Evolutionary conservation across 2,329 filamentous ascomycete species (phyloP), one percentile per base, ranked within the genome.

Genomic region (Talaromyces pinophilus): DNA sequence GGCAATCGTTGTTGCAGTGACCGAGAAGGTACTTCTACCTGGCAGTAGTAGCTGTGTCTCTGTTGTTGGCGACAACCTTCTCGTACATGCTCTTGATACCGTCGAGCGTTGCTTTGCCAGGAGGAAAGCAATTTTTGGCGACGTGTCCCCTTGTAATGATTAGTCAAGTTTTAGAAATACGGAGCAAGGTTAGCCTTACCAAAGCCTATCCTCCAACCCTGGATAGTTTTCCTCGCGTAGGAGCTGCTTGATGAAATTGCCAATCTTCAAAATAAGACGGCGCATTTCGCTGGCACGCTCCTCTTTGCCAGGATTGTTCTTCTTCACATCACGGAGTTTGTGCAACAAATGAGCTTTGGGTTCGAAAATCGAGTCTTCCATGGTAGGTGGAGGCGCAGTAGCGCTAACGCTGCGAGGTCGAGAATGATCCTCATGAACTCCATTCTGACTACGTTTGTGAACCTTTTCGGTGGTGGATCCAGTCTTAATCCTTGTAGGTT

Each of bases 301-400:
- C 17, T 73, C 67, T 68, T 82, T 81, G 66, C 78, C 78, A 8
- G 81, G 80, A 52, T 81, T 77, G 64, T 80, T 78, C 66, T 82
- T 82, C 1, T 80, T 83, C 50, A 82, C 79, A 38, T 73, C 74
- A 28, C 80, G 77, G n/a, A 82, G 80, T 63, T 77, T 76, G 66
- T 75, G 78, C 25, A 82, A 72, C 61, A 79, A 76, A 44, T 79
- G 78, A 50, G 76, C 76, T 44, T 83, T 81, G 13, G 82, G 82
- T 64, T 78, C 80, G 72, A 84, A 83, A 67, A 84, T 75, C 68
- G 78, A 73, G 59, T 76, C 77, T 63, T 80, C 74, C 71, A 82
- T 80, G 46, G 79, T 65, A 72, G 46, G 75, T 74, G 64, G 64
- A 68, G 68, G 67, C 69, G 62, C 70, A 28, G 78, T 79, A 65